Evolutionary conservation across 176 grass and related monocot species (phyloP), one percentile per base, ranked within the genome.

Genomic region (Guadua angustifolia): DNA sequence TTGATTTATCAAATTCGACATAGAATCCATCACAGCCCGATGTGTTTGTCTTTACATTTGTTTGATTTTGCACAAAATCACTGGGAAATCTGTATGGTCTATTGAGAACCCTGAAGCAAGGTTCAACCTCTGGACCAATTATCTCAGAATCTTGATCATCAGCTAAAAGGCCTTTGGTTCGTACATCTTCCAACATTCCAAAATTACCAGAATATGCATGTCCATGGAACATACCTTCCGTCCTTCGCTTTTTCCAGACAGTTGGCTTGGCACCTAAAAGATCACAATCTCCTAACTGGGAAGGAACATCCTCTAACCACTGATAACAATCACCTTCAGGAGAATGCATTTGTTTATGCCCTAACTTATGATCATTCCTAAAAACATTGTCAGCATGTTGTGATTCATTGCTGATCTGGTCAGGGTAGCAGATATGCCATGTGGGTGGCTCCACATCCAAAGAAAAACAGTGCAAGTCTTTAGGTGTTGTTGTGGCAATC

Each of bases 41-140:
- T 55, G 22, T 63, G 61, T 51, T 73, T 82, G 38, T 12, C 25
- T 87, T 76, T 39, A 66, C 55, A 78, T 39, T 72, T 36, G 74
- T 81, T 86, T 91, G 57, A 68, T 85, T 87, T 77, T 87, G 71
- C 78, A 87, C 33, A 43, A 81, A 86, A 77, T 82, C 78, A 59
- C 60, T 73, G 35, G 45, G 82, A 68, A 79, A 81, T 91, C 25
- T 40, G 68, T 82, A 70, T 70, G 56, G 73, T 74, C 75, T 93
- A 79, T 36, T 84, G 74, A 79, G 66, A 84, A 33, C n/a, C 53
- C 29, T 53, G 9, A 74, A 73, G 58, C 77, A 88, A 88, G 73
- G 60, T 80, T 72, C 67, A 68, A 68, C 53, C 87, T 88, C 68
- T 67, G 76, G 73, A 72, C 43, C 78, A 75, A 80, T 80, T 29